Conservation (phyloP, 257 asterid species). For the Solanum ossicruentum region DNA sequence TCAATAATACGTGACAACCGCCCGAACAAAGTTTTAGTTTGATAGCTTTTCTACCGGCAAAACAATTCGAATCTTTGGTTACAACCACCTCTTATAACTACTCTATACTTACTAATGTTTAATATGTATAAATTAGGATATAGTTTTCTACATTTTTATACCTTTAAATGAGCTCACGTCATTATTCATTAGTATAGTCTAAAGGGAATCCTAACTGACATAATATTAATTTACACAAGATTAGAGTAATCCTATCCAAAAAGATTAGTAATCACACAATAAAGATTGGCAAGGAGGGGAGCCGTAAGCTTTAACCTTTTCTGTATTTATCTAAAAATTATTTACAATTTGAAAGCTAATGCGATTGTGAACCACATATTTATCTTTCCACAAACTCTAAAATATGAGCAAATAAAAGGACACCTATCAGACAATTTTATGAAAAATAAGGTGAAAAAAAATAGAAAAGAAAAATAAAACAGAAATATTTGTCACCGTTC, state of each 20-base stretch:
- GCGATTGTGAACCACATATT: not conserved
- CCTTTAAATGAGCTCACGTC: not conserved
- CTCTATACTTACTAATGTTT: not conserved
- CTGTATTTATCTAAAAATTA: not conserved
- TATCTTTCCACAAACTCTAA: not conserved
- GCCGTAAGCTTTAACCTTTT: not conserved
- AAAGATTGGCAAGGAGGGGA: not conserved
- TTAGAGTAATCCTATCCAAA: not conserved
- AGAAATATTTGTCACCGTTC: conserved; percentile 17
- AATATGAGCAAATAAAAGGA: not conserved
- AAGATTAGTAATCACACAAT: not conserved
- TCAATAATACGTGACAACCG: no score
- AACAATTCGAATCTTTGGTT: not conserved
- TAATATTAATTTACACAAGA: no score
- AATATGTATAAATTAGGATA: not conserved
- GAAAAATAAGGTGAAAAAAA: not conserved
- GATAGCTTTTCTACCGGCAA: not conserved
- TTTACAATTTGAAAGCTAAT: not conserved
- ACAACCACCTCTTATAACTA: not conserved
- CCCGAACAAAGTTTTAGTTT: no score
- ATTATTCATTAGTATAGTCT: not conserved
- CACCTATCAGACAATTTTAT: not conserved
- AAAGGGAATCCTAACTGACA: not conserved
- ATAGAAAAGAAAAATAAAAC: not conserved
- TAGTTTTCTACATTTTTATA: not conserved